Percentiles rank a stretch among this genome's conserved stretches.
Evolutionary conservation across 1,284 basidiomycete species (phyloP).

Genomic region (Austropuccinia psidii): DNA sequence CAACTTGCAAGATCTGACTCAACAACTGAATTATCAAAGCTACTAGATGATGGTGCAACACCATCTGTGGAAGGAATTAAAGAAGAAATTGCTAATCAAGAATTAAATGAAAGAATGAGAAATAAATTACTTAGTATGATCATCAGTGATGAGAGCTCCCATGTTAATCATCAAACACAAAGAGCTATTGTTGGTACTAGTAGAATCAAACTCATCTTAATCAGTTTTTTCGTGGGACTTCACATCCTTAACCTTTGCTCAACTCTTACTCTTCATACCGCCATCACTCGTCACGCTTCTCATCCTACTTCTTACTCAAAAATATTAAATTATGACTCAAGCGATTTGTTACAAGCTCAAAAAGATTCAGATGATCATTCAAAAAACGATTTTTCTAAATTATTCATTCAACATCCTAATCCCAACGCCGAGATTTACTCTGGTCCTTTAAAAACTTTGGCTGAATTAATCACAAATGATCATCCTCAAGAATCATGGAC

Average conservation of each 20-base stretch:
- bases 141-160: background rate
- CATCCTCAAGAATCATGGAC: constrained; percentile 42
- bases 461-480: constrained; percentile 32
- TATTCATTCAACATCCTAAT: background rate
- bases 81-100: constrained; percentile 25
- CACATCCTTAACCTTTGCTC: constrained; percentile 90
- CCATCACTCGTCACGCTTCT: constrained; percentile 55
- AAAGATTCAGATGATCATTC: background rate
- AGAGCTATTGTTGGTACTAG: constrained; percentile 15
- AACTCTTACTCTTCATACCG: constrained; percentile 70
- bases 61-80: constrained; percentile 28
- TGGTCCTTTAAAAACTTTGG: background rate
- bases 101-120: constrained; percentile 4
- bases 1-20: constrained; percentile 29
- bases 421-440: constrained; percentile 3
- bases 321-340: background rate
- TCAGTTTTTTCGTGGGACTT: constrained; percentile 66
- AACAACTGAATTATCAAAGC: constrained; percentile 21
- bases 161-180: background rate
- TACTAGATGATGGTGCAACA: constrained; percentile 21
- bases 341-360: background rate
- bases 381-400: background rate
- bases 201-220: constrained; percentile 15
- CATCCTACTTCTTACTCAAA: constrained; percentile 38
- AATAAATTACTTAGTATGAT: constrained; percentile 19